These are phyloP conservation scores for Cryptococcus sp. DNA, from an alignment of 1,284 basidiomycete genomes.

Conservation along the genomic window DNA sequence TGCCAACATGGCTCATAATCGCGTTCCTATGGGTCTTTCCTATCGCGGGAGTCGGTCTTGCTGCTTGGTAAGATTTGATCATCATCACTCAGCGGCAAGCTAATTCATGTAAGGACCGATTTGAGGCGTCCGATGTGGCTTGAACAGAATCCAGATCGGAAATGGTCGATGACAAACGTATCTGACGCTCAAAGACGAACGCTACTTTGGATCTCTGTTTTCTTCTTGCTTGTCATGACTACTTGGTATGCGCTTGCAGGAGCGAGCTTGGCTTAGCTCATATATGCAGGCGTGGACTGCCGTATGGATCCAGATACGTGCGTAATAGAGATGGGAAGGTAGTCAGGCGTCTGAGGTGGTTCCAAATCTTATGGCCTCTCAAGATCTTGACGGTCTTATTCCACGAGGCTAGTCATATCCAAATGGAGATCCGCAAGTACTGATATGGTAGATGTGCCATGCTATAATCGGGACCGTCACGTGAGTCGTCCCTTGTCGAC, in stretches of 20 bases:
- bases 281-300: not conserved
- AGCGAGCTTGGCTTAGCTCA: not conserved
- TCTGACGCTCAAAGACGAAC: conserved; percentile 24
- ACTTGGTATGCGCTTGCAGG: conserved; percentile 17
- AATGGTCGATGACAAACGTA: conserved; percentile 6
- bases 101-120: not conserved
- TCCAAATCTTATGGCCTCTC: conserved; percentile 23
- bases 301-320: not conserved
- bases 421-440: not conserved
- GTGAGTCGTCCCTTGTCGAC: conserved; percentile 6
- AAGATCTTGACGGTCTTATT: conserved; percentile 36
- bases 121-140: not conserved
- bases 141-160: not conserved
- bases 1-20: not conserved
- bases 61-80: not conserved
- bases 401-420: conserved; percentile 24
- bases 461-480: conserved; percentile 27
- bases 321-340: not conserved
- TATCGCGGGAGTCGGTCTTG: not conserved
- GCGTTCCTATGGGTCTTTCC: not conserved
- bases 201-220: conserved; percentile 11
- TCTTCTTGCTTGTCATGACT: conserved; percentile 13
- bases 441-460: conserved; percentile 22
- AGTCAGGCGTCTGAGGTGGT: not conserved
- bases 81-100: not conserved